Base-by-base conservation (phyloP, 2,329 filamentous ascomycete genomes). In the Ophiocordyceps camponoti-rufipedis region DNA sequence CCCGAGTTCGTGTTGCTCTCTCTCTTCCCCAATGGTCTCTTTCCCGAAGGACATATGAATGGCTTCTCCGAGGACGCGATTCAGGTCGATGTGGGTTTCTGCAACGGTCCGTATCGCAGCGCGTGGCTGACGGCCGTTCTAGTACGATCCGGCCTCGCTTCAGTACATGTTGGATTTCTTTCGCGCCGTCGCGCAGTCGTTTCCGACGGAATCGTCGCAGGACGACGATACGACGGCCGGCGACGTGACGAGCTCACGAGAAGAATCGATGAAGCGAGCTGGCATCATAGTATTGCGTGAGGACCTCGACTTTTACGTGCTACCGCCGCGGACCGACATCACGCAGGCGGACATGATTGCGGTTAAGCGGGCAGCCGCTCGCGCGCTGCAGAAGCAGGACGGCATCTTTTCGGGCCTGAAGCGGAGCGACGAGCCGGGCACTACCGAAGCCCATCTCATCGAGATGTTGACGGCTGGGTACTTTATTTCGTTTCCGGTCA, bases 151-250 rank as follows among this genome's bases (percentile, higher is more conserved):
- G 23, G 80, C 81, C 45, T 96, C 89, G 43, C 76, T 98, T 46
- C 87, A 96, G 65, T 98, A 96, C 68, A 98, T 98, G 91, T 77
- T 98, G 52, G 89, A 95, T 56, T 98, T 98, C 66, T 98, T 98
- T 70, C 83, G 91, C 52, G 80, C 81, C 53, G 89, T 98, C 51
- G 91, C 91, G 45, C 87, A 95, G 64, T 91, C 88, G n/a, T 96
- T 98, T 53, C 86, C 85, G 10, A 74, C 77, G 40, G 78, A 85
- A 50, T 68, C 75, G 33, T 76, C 77, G 2, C 72, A 76, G 50
- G 78, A 85, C 49, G 67, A 75, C 49, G 71, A 82, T 45, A 55
- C 67, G 54, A 76, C 71, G 42, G 72, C 80, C 51, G 78, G 84
- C 50, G 87, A 93, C 59, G 78, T 83, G 4, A 72, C 85, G 62